Percentiles rank a stretch among this genome's conserved stretches.
phyloP scores from a whole-genome alignment of 2,329 filamentous ascomycete genomes.

The Xylaria sp. region DNA sequence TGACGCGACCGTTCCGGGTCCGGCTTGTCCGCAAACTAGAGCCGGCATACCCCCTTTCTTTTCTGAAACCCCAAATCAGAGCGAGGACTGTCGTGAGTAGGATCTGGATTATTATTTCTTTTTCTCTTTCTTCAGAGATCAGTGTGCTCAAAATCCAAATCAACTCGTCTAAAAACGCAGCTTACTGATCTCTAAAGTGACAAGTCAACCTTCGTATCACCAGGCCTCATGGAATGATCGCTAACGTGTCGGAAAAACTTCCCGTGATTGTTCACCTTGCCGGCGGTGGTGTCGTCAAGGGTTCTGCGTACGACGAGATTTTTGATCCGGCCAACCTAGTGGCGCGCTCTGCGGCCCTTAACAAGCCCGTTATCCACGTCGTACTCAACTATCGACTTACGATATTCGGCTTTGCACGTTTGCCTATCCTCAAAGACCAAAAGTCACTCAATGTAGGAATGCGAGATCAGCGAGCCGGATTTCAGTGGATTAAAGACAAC shows the following conservation, averaged over 20 bases:
- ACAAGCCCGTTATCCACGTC: conserved; percentile 47
- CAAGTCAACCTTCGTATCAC: background rate
- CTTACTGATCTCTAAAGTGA: background rate
- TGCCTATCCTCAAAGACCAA: conserved; percentile 43
- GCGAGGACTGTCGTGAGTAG: conserved; percentile 48
- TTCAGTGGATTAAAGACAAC: conserved; percentile 24
- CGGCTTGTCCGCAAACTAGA: conserved; percentile 1
- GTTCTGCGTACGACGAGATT: conserved; percentile 20
- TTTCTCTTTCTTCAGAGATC: background rate
- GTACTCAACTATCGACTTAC: conserved; percentile 47
- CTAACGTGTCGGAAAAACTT: background rate
- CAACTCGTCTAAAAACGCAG: background rate
- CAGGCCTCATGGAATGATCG: background rate
- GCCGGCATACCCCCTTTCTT: conserved; percentile 43
- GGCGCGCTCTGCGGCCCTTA: conserved; percentile 6
- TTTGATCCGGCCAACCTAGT: background rate
- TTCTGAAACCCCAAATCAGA: conserved; percentile 40
- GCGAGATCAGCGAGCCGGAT: conserved; percentile 20
- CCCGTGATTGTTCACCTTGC: background rate
- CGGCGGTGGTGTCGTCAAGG: conserved; percentile 26
- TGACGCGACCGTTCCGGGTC: conserved; percentile 37
- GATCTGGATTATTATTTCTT: background rate
- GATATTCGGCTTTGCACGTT: conserved; percentile 49
- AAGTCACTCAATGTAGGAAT: conserved; percentile 40
- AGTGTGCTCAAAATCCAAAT: background rate